Evolutionary conservation across 1,284 basidiomycete genomes (phyloP), one percentile per base, ranked within the genome.

Genomic region (Microbotryum silenes-acaulis): DNA sequence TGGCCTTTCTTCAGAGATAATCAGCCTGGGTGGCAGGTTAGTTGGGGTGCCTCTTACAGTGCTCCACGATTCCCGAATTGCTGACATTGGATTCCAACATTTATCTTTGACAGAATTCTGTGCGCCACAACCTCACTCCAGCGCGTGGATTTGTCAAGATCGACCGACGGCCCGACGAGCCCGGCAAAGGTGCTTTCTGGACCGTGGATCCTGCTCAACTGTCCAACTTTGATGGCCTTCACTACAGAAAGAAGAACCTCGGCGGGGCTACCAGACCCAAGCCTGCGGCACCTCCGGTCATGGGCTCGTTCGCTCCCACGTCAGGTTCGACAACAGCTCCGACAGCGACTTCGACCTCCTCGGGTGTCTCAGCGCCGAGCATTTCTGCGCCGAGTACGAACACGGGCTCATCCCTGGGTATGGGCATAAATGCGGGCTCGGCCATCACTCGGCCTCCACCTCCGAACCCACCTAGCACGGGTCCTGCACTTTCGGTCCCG

Each of bases 1-100:
- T 72, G 70, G 65, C 71, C 70, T 8, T 72, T 61, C 59, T 72
- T 71, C 52, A 51, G 46, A 23, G 60, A 62, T 12, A 63, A 68
- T 46, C 62, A 67, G 33, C 46, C 27, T 42, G 68, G 66, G 1
- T 70, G 68, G 68, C 68, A 66, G 62, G 65, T 63, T 21, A 45
- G 65, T 57, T 25, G 10, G 5, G 9, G 31, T 31, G 27, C n/a
- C 29, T 14, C n/a, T 54, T 8, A 4, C 50, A 29, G 18, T 7
- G 25, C 50, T 33, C 20, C 21, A n/a, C 2, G n/a, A 4, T 54
- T 21, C 3, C 12, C 21, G 21, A 4, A 18, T 21, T 12, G 27
- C 21, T 51, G 57, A 48, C 14, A 10, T 56, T 20, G 31, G n/a
- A 4, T n/a, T 10, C 31, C 3, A 21, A 21, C 16, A 10, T 29